These are phyloP conservation scores for Violaceomyces palustris DNA, from an alignment of 1,284 basidiomycete species.

Conservation along the genomic window DNA sequence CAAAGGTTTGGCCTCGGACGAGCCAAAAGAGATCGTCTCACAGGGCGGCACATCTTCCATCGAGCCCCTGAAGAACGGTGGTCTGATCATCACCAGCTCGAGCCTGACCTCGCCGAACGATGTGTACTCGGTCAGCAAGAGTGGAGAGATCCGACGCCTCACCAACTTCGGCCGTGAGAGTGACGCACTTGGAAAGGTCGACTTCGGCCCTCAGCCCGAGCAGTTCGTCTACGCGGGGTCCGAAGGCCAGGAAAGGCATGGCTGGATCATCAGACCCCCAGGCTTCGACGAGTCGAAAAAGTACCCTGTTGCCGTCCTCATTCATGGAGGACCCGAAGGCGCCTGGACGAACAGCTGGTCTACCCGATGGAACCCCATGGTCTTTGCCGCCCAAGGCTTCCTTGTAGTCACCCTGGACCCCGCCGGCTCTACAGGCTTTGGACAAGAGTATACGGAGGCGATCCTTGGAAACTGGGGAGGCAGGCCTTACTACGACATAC, in stretches of 20 bases:
- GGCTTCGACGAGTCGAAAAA: slow-evolving; percentile 9
- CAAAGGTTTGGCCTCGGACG: background rate
- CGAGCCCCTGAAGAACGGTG: slow-evolving; percentile 4
- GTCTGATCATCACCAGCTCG: slow-evolving; percentile 5
- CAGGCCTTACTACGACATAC: slow-evolving; percentile 23
- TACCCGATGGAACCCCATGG: slow-evolving; percentile 37
- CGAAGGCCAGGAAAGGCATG: slow-evolving; percentile 11
- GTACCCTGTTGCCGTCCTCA: slow-evolving; percentile 20
- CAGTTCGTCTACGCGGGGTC: slow-evolving; percentile 19
- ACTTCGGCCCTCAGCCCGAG: slow-evolving; percentile 22
- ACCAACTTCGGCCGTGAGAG: slow-evolving; percentile 8
- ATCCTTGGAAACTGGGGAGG: slow-evolving; percentile 42
- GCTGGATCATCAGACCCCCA: slow-evolving; percentile 24
- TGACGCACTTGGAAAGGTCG: slow-evolving; percentile 7
- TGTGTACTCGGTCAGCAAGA: slow-evolving; percentile 3
- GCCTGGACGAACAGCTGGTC: slow-evolving; percentile 39
- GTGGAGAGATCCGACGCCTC: background rate
- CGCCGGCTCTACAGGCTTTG: slow-evolving; percentile 35
- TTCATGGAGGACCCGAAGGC: slow-evolving; percentile 45
- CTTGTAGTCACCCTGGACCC: slow-evolving; percentile 37
- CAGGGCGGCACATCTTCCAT: slow-evolving; percentile 3
- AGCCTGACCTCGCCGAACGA: slow-evolving; percentile 15
- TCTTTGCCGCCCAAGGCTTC: slow-evolving; percentile 36
- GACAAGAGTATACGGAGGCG: slow-evolving; percentile 32
- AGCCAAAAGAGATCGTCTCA: slow-evolving; percentile 3